Evolutionary conservation across 805 yeast species (phyloP), one percentile per base, ranked within the genome.

Genomic region (Lachancea sp.): DNA sequence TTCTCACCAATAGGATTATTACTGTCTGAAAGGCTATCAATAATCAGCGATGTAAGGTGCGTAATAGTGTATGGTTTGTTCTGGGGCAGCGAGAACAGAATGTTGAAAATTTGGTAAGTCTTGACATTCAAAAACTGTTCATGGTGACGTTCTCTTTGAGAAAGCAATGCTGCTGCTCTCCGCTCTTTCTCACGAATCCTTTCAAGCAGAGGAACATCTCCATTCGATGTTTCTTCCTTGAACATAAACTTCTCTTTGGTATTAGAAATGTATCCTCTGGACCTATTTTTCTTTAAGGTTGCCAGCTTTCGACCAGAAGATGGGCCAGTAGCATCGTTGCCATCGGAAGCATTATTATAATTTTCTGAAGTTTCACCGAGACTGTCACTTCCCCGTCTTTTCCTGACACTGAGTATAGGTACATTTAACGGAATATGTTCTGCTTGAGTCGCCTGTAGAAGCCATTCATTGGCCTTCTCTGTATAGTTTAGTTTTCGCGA

Each of bases 1-100:
- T 46, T 45, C 7, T 36, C 38, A 11, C 65, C 65, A 20, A 62
- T 56, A 3, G 67, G 67, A 34, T 62, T 63, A 41, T 62, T 62
- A 42, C 61, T 55, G 41, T 63, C 65, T 36, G 53, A 56, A 27
- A 63, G 49, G 43, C 60, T 54, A 38, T 63, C 67, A 9, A 59
- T 64, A 38, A 62, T 54, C 13, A 63, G 36, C 4, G 53, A 38
- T 22, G 53, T 46, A 12, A 63, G 36, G 36, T 60, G 52, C 6
- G 63, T 59, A 9, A 38, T 50, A 0, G 67, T 63, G 34, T 63
- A 60, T 11, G 67, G 67, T 36, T 46, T 41, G 19, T 51, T 49
- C 46, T 51, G 46, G 4, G 52, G 48, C 20, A 62, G 36, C 12
- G 60, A 52, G 17, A 47, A 44, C 6, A 62, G 45, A 12, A 63